Base-by-base conservation (phyloP, 129 eudicot genomes). In the Lactuca saligna region DNA sequence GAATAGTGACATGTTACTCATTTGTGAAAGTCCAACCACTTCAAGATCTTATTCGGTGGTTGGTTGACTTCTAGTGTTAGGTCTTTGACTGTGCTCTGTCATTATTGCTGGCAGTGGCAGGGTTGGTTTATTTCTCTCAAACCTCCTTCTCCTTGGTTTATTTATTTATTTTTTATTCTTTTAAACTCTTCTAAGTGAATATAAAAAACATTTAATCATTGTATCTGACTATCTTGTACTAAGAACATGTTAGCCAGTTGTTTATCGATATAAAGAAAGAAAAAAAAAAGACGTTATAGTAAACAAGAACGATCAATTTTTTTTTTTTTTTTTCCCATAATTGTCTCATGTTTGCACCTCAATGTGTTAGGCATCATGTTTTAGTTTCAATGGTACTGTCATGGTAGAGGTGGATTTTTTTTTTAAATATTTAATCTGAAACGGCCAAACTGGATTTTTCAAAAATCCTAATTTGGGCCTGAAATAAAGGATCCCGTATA, bases 21-120 rank as follows among this genome's bases (percentile, higher is more conserved):
- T 42, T 12, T 17, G 12, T 57, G 17, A 38, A 75, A 57, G 12
- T 66, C 33, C 60, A 75, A 57, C 66, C 65, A 75, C 61, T 61
- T 32, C 50, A 35, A 75, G 73, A 75, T 75, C 66, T 75, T 66
- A 75, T 75, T 75, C 79, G 53, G 66, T 57, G 68, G 73, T 75
- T 75, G 54, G 73, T 75, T 75, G 73, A 75, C 35, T 42, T 31
- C 32, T 3, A 34, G 46, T 58, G 37, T 10, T n/a, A 39, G 50
- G 60, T 50, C 20, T 50, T 69, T 69, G 61, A 54, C 35, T 29
- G n/a, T 44, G 35, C 50, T 64, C 29, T 35, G 11, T 74, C 73
- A 65, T 56, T 65, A 65, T 56, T 46, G 59, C 66, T 46, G 72
- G 66, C 57, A 50, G 50, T 46, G 72, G 66, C 57, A 50, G 50